phyloP scores from a whole-genome alignment of 2,329 filamentous ascomycete species.

The Cordyceps cateniannulata region DNA sequence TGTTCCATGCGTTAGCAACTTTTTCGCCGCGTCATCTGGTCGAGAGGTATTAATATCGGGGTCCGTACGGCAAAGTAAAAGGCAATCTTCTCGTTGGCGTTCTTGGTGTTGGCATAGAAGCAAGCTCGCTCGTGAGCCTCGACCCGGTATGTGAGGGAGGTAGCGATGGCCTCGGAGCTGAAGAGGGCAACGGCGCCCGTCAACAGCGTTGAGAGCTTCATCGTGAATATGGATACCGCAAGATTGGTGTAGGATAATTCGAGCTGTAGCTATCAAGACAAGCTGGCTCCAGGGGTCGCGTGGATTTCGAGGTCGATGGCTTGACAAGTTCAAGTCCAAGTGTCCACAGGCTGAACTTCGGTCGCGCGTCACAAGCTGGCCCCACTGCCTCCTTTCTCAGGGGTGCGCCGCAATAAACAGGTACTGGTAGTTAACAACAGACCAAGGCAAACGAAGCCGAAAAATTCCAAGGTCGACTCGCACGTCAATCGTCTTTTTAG shows the following conservation, averaged over 20 bases:
- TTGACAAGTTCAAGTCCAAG: not conserved
- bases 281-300: conserved; percentile 20
- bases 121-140: conserved; percentile 88
- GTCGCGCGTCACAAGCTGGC: not conserved
- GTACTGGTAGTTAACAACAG: too few relatives aligned
- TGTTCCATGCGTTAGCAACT: conserved; percentile 28
- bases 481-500: too few relatives aligned
- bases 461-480: too few relatives aligned
- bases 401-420: not conserved
- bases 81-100: conserved; percentile 79
- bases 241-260: not conserved
- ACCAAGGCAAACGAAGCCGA: too few relatives aligned
- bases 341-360: conserved; percentile 12
- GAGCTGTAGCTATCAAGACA: conserved; percentile 18
- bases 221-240: conserved; percentile 31
- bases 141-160: conserved; percentile 90
- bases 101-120: conserved; percentile 79
- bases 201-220: conserved; percentile 59
- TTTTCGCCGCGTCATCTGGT: not conserved
- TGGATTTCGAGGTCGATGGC: conserved; percentile 6
- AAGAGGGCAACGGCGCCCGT: conserved; percentile 66
- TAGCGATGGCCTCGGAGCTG: conserved; percentile 65
- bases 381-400: conserved; percentile 7
- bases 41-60: not conserved
- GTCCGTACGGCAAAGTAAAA: conserved; percentile 92